Evolutionary conservation across 345 rosid genomes (phyloP).

Genomic region (Aquilaria malaccensis): DNA sequence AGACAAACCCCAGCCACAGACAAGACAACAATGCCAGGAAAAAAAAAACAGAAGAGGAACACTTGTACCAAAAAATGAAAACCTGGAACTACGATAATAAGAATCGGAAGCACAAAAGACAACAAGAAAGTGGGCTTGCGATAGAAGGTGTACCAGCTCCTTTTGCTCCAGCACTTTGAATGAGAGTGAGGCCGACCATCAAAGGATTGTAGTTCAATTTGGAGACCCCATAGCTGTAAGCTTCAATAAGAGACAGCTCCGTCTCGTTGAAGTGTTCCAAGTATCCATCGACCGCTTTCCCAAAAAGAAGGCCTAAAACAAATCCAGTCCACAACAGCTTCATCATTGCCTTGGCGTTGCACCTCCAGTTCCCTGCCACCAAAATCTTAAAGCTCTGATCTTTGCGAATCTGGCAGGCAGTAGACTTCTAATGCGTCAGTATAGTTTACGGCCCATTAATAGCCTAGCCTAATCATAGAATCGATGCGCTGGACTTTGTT

Average conservation of each 20-base stretch:
- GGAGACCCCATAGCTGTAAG: conserved; percentile 37
- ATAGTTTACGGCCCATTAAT: too few species aligned
- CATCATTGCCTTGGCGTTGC: conserved; percentile 18
- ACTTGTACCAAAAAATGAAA: neutral
- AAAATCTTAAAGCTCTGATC: conserved; percentile 18
- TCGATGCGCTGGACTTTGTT: too few species aligned
- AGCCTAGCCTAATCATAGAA: too few species aligned
- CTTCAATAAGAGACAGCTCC: conserved; percentile 41
- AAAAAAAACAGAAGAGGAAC: neutral
- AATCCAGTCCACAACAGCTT: conserved; percentile 31
- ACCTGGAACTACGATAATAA: conserved; percentile 7
- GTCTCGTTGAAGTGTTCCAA: conserved; percentile 47
- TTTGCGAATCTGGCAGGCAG: conserved; percentile 1
- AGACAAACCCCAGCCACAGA: too few species aligned
- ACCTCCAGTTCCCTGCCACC: conserved; percentile 1
- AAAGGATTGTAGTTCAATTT: conserved; percentile 31
- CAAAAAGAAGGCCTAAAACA: conserved; percentile 19
- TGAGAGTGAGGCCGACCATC: conserved; percentile 86
- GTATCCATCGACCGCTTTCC: conserved; percentile 33
- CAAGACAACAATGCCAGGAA: neutral
- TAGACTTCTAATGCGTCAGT: too few species aligned
- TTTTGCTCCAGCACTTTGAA: conserved; percentile 59
- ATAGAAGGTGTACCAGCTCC: conserved; percentile 64
- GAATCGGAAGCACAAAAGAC: conserved; percentile 8
- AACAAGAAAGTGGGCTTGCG: conserved; percentile 5